These are phyloP conservation scores for Pseudogymnoascus sp. DNA, from an alignment of 2,329 filamentous ascomycete genomes.

Conservation along the genomic window DNA sequence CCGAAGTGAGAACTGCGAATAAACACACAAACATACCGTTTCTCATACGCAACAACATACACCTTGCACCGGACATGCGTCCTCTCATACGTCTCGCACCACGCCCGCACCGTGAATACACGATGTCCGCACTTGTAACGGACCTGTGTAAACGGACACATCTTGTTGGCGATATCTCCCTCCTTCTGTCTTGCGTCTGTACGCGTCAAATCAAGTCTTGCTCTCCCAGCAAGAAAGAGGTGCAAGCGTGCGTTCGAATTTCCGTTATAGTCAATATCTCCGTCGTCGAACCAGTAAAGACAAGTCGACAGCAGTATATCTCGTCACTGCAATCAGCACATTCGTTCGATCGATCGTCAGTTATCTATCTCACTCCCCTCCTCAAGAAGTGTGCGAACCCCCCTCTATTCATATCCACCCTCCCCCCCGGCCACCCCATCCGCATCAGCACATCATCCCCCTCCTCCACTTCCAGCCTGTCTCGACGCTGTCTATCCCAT, in stretches of 20 bases:
- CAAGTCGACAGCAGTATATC: not conserved
- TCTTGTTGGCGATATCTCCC: constrained; percentile 24
- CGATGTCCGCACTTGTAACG: constrained; percentile 50
- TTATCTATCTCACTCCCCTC: not conserved
- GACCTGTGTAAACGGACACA: constrained; percentile 56
- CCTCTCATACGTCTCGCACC: constrained; percentile 43
- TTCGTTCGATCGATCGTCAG: not conserved
- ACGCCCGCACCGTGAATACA: constrained; percentile 48
- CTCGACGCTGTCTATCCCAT: not conserved
- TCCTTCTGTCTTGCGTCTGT: not conserved
- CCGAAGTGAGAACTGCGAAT: not conserved
- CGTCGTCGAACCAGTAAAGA: not conserved
- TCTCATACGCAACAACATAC: constrained; percentile 41
- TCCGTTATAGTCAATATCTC: not conserved
- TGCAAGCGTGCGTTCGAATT: not conserved
- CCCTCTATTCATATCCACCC: constrained; percentile 4
- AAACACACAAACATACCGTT: not conserved
- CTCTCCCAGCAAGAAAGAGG: not conserved
- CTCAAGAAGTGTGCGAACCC: not conserved
- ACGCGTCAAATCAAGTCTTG: not conserved
- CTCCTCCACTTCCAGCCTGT: not conserved
- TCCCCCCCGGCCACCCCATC: not conserved
- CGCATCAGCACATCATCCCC: not conserved
- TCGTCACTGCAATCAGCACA: not conserved
- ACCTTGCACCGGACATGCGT: constrained; percentile 49